Evolutionary conservation across 192 early-diverging fungal species (phyloP), one percentile per base, ranked within the genome.

Genomic region (Podila epicladia): DNA sequence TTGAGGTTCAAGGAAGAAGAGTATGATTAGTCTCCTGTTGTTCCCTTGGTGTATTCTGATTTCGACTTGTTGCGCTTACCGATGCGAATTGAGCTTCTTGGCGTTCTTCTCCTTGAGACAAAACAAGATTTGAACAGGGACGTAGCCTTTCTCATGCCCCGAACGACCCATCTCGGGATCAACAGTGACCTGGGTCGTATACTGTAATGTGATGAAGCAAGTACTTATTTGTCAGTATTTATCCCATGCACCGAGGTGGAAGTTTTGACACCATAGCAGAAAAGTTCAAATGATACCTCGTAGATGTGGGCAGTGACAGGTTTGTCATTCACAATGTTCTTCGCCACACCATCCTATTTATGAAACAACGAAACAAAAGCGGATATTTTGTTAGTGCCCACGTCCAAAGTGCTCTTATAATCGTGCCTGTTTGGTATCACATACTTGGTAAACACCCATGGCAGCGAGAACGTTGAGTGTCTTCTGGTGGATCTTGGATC

Each of bases 91-190:
- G 72, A 97, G 93, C 83, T 97, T 97, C 82, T 96, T 97, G 63
- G 91, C 91, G 72, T 97, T 97, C 85, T 95, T 94, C 83, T 97
- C 95, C 82, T 97, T 97, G 8, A 97, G 83, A 83, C 94, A 93
- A 79, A 97, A 97, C 35, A 97, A 82, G 26, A 91, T 86, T 82
- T 96, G 95, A 58, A 91, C 85, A 64, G 94, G 94, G 11, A 93
- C 91, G 20, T 87, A 85, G 53, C 90, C 88, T 55, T 93, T 87
- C 28, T 90, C 85, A 20, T 84, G 83, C 37, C 90, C 92, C 73
- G 87, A 87, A 53, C 92, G 84, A 60, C 90, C 85, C 92, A 93
- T 92, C 19, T 92, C 92, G 13, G 90, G 82, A 50, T 94, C 94
- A 35, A 95, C 82, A 31, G 86, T 87, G 60, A 92, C 67, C 74